phyloP scores from a whole-genome alignment of 768 basidiomycete species.

The Pleurotus tuber-regium region DNA sequence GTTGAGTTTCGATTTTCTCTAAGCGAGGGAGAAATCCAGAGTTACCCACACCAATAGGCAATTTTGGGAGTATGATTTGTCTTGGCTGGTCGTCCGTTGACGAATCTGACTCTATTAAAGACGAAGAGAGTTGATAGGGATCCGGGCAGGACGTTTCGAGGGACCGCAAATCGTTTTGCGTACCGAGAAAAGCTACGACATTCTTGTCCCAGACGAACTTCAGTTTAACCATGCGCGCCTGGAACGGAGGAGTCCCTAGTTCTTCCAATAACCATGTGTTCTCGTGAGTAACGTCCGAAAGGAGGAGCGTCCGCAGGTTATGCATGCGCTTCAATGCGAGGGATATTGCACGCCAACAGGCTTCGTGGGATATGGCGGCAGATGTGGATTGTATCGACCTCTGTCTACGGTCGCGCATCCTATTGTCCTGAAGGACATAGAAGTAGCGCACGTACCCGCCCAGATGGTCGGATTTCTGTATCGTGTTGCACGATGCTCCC shows the following conservation, averaged over 20 bases:
- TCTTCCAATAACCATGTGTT: constrained; percentile 2
- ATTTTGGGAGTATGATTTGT: neutral
- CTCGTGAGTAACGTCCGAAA: neutral
- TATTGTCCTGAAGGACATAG: neutral
- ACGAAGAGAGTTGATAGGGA: neutral
- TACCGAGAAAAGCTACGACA: neutral
- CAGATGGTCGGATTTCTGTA: neutral
- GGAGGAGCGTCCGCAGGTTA: neutral
- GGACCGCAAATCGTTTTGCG: neutral
- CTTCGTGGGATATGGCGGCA: neutral
- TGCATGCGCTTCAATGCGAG: neutral
- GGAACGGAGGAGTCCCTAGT: neutral
- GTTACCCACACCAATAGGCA: neutral
- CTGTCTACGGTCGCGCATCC: too few relatives aligned
- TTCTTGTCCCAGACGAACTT: constrained; percentile 1
- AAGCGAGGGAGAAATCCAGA: neutral
- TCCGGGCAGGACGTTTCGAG: constrained; percentile 7
- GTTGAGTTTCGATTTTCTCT: constrained; percentile 3
- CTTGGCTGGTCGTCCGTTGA: neutral
- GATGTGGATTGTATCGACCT: neutral
- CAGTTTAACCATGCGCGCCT: neutral
- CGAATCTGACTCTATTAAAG: neutral
- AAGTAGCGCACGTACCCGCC: neutral
- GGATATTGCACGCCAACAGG: neutral
- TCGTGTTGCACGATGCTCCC: neutral